A percentile compares a stretch with the other conserved stretches of the same genome.
phyloP scores from a whole-genome alignment of 306 rosid genomes.

The Cotoneaster glaucophyllus region DNA sequence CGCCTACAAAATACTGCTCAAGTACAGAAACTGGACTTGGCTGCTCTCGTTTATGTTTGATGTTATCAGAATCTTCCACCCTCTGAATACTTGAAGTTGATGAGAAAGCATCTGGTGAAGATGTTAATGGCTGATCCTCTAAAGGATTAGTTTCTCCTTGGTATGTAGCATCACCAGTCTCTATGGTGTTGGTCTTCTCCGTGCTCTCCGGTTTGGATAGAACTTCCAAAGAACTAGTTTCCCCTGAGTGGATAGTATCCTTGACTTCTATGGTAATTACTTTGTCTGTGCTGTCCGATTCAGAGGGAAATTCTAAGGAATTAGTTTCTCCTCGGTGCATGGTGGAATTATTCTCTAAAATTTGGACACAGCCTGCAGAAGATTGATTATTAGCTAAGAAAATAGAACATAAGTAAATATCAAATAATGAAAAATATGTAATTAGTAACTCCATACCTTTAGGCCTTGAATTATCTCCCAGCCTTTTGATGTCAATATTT shows the following conservation, averaged over 20 bases:
- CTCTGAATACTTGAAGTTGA: conserved; percentile 25
- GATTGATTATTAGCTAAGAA: conserved; percentile 1
- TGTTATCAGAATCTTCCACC: conserved; percentile 19
- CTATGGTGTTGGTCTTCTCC: neutral
- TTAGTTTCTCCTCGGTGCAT: conserved; percentile 12
- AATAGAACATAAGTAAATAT: conserved; percentile 1
- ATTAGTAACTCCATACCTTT: conserved; percentile 34
- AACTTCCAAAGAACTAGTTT: neutral
- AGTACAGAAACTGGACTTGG: conserved; percentile 23
- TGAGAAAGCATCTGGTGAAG: conserved; percentile 25
- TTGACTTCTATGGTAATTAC: neutral
- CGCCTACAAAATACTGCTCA: conserved; percentile 25
- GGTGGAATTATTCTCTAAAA: conserved; percentile 2
- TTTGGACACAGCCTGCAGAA: conserved; percentile 23
- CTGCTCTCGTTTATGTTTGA: conserved; percentile 21
- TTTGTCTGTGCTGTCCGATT: conserved; percentile 17
- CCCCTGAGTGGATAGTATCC: neutral
- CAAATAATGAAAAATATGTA: conserved; percentile 10
- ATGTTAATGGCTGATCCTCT: conserved; percentile 28
- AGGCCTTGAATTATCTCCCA: conserved; percentile 21
- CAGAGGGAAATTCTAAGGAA: conserved; percentile 21
- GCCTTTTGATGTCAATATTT: conserved; percentile 4
- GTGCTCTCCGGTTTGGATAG: neutral
- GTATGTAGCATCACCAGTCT: neutral
- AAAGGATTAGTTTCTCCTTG: conserved; percentile 6